phyloP scores from a whole-genome alignment of 2,329 filamentous ascomycete species.

The Colletotrichum sp. region DNA sequence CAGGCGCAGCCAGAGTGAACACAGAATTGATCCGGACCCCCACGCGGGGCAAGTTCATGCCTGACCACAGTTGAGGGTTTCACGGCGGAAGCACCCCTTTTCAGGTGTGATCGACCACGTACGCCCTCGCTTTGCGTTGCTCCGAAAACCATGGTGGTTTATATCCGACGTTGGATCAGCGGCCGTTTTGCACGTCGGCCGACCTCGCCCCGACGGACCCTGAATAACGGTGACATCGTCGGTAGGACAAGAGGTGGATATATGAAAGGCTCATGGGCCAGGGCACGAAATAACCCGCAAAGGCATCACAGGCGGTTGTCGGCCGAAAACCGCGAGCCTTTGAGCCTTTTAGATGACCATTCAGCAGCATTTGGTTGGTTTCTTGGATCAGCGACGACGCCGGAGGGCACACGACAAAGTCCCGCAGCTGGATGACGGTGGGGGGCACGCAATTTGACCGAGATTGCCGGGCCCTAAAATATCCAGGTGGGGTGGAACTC shows the following conservation, averaged over 20 bases:
- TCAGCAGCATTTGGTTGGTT: conserved; percentile 9
- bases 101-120: conserved; percentile 15
- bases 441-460: conserved; percentile 20
- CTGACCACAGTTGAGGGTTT: background rate
- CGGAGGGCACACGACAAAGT: conserved; percentile 8
- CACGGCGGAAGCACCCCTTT: conserved; percentile 16
- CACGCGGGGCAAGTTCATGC: conserved; percentile 20
- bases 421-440: background rate
- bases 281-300: background rate
- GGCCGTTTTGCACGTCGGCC: conserved; percentile 1
- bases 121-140: background rate
- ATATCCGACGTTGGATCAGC: conserved; percentile 3
- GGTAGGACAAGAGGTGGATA: background rate
- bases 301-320: background rate
- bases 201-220: conserved; percentile 4
- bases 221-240: background rate
- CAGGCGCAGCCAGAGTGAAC: background rate
- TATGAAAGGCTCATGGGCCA: background rate
- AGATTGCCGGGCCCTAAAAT: conserved; percentile 23
- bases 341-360: conserved; percentile 8
- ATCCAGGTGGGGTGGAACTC: conserved; percentile 8
- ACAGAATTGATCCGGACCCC: conserved; percentile 9
- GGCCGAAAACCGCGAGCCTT: conserved; percentile 5
- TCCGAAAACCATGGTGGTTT: conserved; percentile 9
- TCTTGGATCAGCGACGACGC: background rate